phyloP scores from a whole-genome alignment of 768 basidiomycete species.

The Astraeus odoratus region DNA sequence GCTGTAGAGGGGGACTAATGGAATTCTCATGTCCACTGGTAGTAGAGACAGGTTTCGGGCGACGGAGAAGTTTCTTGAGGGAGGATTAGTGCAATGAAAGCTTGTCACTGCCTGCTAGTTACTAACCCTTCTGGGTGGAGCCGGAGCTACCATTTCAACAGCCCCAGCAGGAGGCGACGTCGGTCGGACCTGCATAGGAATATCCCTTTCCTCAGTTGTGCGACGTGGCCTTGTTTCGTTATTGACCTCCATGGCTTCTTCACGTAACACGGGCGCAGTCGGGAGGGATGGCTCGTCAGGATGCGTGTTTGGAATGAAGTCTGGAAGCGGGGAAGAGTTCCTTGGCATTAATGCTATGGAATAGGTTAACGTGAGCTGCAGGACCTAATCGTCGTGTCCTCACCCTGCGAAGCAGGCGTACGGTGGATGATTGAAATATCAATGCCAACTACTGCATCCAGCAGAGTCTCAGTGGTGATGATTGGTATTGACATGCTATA shows the following conservation, averaged over 20 bases:
- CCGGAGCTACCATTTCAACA: constrained; percentile 17
- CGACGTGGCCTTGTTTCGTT: constrained; percentile 4
- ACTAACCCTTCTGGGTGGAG: constrained; percentile 27
- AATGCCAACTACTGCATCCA: constrained; percentile 41
- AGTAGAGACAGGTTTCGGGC: constrained; percentile 12
- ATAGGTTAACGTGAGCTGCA: not conserved
- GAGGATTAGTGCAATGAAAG: constrained; percentile 1
- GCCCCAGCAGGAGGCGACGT: constrained; percentile 17
- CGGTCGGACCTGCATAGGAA: constrained; percentile 5
- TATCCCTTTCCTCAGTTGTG: constrained; percentile 12
- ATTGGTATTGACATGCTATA: constrained; percentile 38
- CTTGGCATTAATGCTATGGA: constrained; percentile 3
- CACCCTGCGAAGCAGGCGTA: constrained; percentile 17
- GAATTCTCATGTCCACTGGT: constrained; percentile 3
- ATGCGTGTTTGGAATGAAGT: constrained; percentile 46
- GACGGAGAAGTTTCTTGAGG: constrained; percentile 19
- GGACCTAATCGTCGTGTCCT: not conserved
- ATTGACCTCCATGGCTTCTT: not conserved
- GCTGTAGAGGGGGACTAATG: constrained; percentile 7
- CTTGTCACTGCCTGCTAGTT: not conserved
- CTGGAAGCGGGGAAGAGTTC: constrained; percentile 35
- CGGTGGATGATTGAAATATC: constrained; percentile 28
- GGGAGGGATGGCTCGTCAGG: constrained; percentile 43
- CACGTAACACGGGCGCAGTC: not conserved
- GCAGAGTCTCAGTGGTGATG: constrained; percentile 38